Evolutionary conservation across 2,329 filamentous ascomycete species (phyloP).

Genomic region (Pseudogymnoascus sp.): DNA sequence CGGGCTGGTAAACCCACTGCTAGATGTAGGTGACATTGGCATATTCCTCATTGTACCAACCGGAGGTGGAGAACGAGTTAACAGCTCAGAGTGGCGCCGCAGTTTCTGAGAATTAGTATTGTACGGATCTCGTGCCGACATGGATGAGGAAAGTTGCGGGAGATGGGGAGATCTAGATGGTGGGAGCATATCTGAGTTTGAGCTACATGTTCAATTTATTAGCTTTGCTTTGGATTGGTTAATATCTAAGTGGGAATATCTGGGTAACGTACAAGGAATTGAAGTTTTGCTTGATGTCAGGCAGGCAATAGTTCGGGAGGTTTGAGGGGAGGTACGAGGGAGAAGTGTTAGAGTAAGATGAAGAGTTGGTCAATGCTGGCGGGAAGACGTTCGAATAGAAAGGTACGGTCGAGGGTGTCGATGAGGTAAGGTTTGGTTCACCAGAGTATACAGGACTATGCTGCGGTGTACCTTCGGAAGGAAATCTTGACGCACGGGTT

Average conservation of each 20-base stretch:
- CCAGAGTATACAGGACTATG: conserved; percentile 28
- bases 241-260: neutral
- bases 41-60: conserved; percentile 22
- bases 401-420: conserved; percentile 21
- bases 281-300: conserved; percentile 27
- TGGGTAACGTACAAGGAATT: conserved; percentile 8
- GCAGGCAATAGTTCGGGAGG: conserved; percentile 25
- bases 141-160: conserved; percentile 25
- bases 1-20: conserved; percentile 27
- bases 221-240: neutral
- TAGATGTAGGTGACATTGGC: conserved; percentile 27
- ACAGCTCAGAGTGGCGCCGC: conserved; percentile 23
- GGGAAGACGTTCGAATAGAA: conserved; percentile 26
- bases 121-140: conserved; percentile 26
- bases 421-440: conserved; percentile 23
- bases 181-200: conserved; percentile 24
- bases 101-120: conserved; percentile 22
- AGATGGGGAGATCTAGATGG: conserved; percentile 25
- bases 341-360: conserved; percentile 24
- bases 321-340: conserved; percentile 23
- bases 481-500: conserved; percentile 3
- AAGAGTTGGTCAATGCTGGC: conserved; percentile 22
- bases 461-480: conserved; percentile 6
- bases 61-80: conserved; percentile 26
- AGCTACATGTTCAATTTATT: neutral